Evolutionary conservation across 495 filamentous ascomycete species (phyloP), one percentile per base, ranked within the genome.

Genomic region (Neurospora cerealis): DNA sequence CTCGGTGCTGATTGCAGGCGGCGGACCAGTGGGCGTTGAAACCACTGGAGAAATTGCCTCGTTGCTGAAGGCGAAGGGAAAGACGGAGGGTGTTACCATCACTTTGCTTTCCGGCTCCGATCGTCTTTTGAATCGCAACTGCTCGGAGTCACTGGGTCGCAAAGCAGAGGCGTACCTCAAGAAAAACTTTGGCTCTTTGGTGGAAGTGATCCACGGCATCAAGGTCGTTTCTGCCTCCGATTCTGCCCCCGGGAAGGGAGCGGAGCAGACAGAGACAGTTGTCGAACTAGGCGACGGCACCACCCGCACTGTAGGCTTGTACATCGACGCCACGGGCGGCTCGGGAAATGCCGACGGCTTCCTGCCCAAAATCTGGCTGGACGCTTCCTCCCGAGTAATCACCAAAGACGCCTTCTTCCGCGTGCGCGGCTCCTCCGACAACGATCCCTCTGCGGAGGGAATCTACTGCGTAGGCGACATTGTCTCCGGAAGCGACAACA

Each of bases 251-350:
- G 34, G 5, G 5, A 24, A 6, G 1, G 54, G 19, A 38, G 66
- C n/a, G 19, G n/a, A 34, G 42, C 21, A 44, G 7, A 0, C 28
- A 0, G 41, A 17, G 1, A 73, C 39, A 0, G 69, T 37, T 0
- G 44, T 82, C 80, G 36, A 78, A 11, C 74, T 75, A 28, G 77
- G 82, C 21, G 72, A 73, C 28, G 74, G 75, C 28, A 74, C 82
- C 24, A 71, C 69, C 21, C 73, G 72, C 37, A 70, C 71, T 0
- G 81, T 83, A 1, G 88, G 88, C 73, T 28, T 89, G 5, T 89
- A 87, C 78, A 86, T 90, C 69, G 81, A 88, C 24, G 84, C 85
- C 1, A 86, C 83, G 4, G 88, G 88, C 21, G 79, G 79, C 0
- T 39, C 77, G 0, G 86, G 88, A 5, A 90, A 89, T 79, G 86